These are phyloP conservation scores for Xerocomellus amylosporus DNA, from an alignment of 768 basidiomycete species.

Conservation along the genomic window DNA sequence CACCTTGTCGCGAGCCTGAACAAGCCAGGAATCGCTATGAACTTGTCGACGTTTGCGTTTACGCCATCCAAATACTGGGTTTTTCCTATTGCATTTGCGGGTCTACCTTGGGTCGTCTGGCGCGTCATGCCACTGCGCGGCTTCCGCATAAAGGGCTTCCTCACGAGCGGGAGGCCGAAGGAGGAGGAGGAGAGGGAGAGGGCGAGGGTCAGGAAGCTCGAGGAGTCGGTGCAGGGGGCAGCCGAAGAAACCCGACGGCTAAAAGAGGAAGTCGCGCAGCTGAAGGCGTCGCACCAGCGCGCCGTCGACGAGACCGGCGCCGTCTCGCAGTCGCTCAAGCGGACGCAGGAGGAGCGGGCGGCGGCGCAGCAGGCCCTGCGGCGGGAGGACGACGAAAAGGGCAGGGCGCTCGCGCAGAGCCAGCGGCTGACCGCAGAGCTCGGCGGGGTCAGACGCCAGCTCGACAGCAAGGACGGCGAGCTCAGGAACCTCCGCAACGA, in stretches of 20 bases:
- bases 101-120: slow-evolving; percentile 24
- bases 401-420: not conserved
- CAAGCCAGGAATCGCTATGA: slow-evolving; percentile 25
- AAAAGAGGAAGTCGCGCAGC: slow-evolving; percentile 17
- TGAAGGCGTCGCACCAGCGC: slow-evolving; percentile 5
- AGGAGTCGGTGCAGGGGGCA: slow-evolving; percentile 2
- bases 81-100: slow-evolving; percentile 29
- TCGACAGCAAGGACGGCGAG: slow-evolving; percentile 25
- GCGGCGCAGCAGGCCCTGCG: slow-evolving; percentile 17
- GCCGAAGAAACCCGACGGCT: slow-evolving; percentile 20
- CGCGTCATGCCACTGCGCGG: slow-evolving; percentile 10
- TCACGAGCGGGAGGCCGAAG: slow-evolving; percentile 8
- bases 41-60: slow-evolving; percentile 27
- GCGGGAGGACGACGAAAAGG: slow-evolving; percentile 24
- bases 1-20: slow-evolving; percentile 20
- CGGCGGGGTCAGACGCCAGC: slow-evolving; percentile 17
- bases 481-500: slow-evolving; percentile 28
- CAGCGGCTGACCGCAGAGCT: slow-evolving; percentile 20
- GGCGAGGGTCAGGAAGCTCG: slow-evolving; percentile 12
- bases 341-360: slow-evolving; percentile 16
- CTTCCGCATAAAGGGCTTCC: not conserved
- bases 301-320: slow-evolving; percentile 8
- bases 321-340: slow-evolving; percentile 19
- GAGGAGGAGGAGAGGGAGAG: slow-evolving; percentile 23
- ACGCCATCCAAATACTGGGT: slow-evolving; percentile 28